Evolutionary conservation across 1,284 basidiomycete species (phyloP).

Genomic region (Trichosporon sp.): DNA sequence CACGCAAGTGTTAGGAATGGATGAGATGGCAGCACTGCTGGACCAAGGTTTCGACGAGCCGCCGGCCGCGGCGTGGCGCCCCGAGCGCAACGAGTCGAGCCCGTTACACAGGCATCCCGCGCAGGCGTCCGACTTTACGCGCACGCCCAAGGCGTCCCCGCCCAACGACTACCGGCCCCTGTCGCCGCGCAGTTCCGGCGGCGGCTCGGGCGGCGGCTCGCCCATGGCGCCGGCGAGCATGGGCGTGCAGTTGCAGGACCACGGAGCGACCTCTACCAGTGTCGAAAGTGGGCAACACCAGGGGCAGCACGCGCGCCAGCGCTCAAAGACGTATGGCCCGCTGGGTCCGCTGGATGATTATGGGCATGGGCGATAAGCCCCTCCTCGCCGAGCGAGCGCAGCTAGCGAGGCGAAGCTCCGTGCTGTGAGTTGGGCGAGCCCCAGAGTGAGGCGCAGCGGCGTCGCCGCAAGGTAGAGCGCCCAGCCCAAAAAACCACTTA

Average conservation of each 20-base stretch:
- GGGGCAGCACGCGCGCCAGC: slow-evolving; percentile 26
- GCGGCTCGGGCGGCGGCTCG: slow-evolving; percentile 16
- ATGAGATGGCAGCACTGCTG: slow-evolving; percentile 84
- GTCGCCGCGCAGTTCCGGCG: slow-evolving; percentile 9
- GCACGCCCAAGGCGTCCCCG: slow-evolving; percentile 15
- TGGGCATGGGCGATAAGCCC: background rate
- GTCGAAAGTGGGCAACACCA: slow-evolving; percentile 20
- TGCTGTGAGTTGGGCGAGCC: too few relatives aligned
- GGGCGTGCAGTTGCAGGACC: slow-evolving; percentile 18
- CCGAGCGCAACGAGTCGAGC: slow-evolving; percentile 36
- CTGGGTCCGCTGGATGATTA: slow-evolving; percentile 16
- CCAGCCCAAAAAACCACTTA: background rate
- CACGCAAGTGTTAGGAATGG: slow-evolving; percentile 63
- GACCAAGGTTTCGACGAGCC: slow-evolving; percentile 81
- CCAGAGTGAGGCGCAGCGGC: too few relatives aligned
- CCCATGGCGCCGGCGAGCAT: background rate
- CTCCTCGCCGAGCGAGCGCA: background rate
- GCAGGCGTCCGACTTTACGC: background rate
- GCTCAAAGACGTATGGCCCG: slow-evolving; percentile 24
- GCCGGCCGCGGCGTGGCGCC: slow-evolving; percentile 30
- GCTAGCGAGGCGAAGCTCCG: background rate
- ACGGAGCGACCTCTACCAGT: slow-evolving; percentile 20
- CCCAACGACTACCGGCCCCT: slow-evolving; percentile 17
- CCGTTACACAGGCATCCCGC: slow-evolving; percentile 36
- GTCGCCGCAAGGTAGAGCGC: background rate